Base-by-base conservation (phyloP, 441 rosid genomes). In the Corymbia citriodora region DNA sequence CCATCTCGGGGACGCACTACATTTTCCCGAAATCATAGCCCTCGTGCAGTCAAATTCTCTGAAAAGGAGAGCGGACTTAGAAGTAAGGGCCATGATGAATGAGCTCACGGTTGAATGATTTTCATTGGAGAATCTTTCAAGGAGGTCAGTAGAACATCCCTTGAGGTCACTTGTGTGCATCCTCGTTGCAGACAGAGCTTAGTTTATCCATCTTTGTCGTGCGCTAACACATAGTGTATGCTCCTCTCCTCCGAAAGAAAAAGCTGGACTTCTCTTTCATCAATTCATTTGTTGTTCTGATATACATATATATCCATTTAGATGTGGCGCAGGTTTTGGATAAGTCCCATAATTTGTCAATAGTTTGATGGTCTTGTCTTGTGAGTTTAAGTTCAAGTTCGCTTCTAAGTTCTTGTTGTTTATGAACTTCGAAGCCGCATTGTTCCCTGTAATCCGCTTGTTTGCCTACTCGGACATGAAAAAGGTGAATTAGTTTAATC, bases 351-450 rank as follows among this genome's bases (percentile, higher is more conserved):
- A 12, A 40, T 74, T 74, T 40, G 50, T 45, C 50, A 9, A 74
- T 36, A 40, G 27, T 40, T 89, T n/a, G 6, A 27, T 55, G 63
- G 53, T 48, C 59, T 40, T 31, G 82, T 31, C 52, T 72, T 81
- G 87, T 88, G 82, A 85, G 87, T 59, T 83, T 79, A 87, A 89
- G 45, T 65, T 36, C 48, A 87, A 89, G 53, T 81, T 55, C 50
- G 87, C 63, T 55, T 83, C 55, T 54, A 87, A 31, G 29, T 59
- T 87, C 79, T 50, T 59, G 53, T 93, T 91, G 94, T 95, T 93
- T 93, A 92, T 92, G 88, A 91, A 92, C 90, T 94, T 88, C 93
- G 29, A 94, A 89, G 92, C 90, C 53, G 48, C 90, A 89, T 93
- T 91, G 83, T 83, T 83, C 92, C 94, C 91, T 90, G n/a, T 92